Conservation (phyloP, 1,139 yeast species). For the Hanseniaspora gamundiae region DNA sequence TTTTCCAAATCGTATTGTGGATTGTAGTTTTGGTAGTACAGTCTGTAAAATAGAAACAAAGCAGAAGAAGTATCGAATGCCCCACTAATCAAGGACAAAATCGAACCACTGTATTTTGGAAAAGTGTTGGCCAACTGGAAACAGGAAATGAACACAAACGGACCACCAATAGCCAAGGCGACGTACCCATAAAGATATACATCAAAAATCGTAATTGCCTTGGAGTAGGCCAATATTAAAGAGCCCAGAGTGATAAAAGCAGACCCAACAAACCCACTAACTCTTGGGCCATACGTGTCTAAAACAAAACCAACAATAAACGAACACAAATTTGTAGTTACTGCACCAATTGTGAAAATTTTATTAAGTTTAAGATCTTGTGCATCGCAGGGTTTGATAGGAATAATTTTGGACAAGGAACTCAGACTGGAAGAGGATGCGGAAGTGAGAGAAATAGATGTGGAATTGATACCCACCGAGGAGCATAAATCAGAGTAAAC, state of each 20-base stretch:
- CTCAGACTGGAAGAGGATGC: slow-evolving; percentile 11
- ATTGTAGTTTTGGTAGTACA: slow-evolving; percentile 39
- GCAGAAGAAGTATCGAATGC: slow-evolving; percentile 73
- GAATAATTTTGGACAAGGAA: background rate
- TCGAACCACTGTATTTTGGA: slow-evolving; percentile 58
- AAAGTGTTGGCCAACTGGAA: slow-evolving; percentile 66
- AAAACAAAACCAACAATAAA: slow-evolving; percentile 69
- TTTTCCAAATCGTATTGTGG: slow-evolving; percentile 29
- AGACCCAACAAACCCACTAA: slow-evolving; percentile 69
- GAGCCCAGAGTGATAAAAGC: slow-evolving; percentile 42
- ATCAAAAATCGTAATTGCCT: slow-evolving; percentile 29
- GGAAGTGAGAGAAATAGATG: slow-evolving; percentile 8
- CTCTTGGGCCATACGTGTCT: slow-evolving; percentile 69
- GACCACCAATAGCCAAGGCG: slow-evolving; percentile 67
- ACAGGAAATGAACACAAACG: slow-evolving; percentile 69
- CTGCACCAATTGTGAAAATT: slow-evolving; percentile 79
- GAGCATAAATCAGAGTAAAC: slow-evolving; percentile 56
- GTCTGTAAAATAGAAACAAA: slow-evolving; percentile 52
- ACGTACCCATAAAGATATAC: slow-evolving; percentile 54
- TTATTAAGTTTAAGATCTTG: slow-evolving; percentile 75
- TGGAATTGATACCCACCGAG: slow-evolving; percentile 2
- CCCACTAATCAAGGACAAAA: slow-evolving; percentile 63
- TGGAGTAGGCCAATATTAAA: slow-evolving; percentile 27
- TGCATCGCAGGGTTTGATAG: slow-evolving; percentile 37
- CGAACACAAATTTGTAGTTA: slow-evolving; percentile 75